These are phyloP conservation scores for Nectriaceae sp. DNA, from an alignment of 2,329 filamentous ascomycete genomes.

Conservation along the genomic window DNA sequence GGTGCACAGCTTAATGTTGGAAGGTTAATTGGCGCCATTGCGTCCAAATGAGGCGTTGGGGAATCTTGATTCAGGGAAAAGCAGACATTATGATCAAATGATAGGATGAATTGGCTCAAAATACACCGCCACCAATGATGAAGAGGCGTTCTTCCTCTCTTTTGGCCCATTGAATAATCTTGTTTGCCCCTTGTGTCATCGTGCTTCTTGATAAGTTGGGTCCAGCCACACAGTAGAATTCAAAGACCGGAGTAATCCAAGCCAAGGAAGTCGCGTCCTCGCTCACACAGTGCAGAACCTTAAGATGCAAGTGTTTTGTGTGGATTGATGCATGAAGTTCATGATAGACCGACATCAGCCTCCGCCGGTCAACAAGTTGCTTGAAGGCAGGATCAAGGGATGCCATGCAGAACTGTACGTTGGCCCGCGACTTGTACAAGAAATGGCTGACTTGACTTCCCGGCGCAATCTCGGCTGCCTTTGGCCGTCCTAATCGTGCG, in stretches of 20 bases:
- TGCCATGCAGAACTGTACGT: constrained; percentile 96
- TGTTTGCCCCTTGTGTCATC: constrained; percentile 83
- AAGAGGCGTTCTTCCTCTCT: constrained; percentile 92
- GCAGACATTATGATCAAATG: constrained; percentile 14
- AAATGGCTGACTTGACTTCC: constrained; percentile 86
- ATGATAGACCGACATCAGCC: constrained; percentile 83
- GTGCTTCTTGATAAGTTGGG: constrained; percentile 65
- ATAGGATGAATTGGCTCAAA: constrained; percentile 40
- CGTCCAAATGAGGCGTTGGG: not conserved
- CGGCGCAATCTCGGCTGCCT: constrained; percentile 74
- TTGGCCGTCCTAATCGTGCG: constrained; percentile 69
- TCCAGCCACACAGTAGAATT: constrained; percentile 93
- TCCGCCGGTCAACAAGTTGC: constrained; percentile 60
- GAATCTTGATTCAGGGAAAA: not conserved
- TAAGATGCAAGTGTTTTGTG: constrained; percentile 78
- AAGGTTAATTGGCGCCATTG: not conserved
- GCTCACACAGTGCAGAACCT: constrained; percentile 78
- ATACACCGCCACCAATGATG: constrained; percentile 95
- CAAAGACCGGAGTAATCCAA: constrained; percentile 89
- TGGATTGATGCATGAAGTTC: constrained; percentile 85
- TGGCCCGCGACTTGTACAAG: constrained; percentile 89
- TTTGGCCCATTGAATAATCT: constrained; percentile 88
- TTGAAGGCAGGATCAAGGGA: constrained; percentile 71
- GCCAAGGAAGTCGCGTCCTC: constrained; percentile 79
- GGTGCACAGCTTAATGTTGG: not conserved